Base-by-base conservation (phyloP, 1,284 basidiomycete genomes). In the Ustilago esculenta region DNA sequence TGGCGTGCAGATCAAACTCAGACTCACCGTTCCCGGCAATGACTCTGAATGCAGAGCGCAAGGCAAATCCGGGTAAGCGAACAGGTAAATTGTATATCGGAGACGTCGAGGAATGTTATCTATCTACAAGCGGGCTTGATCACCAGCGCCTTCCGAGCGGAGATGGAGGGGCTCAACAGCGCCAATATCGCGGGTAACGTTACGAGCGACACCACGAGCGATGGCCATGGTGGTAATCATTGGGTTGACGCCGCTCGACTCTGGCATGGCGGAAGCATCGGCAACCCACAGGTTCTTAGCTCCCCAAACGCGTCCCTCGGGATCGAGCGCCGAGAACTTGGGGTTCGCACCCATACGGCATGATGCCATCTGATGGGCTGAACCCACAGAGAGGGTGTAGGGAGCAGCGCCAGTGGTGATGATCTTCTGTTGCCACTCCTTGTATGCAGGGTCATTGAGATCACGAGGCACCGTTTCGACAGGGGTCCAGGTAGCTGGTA, bases 171-270 rank as follows among this genome's bases (percentile, higher is more conserved):
- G 60, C 17, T 50, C 55, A 15, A 66, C 47, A 17, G 61, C 75
- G 45, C 79, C 79, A n/a, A 81, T 52, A 15, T 81, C 79, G 21
- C 50, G 45, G 12, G 77, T 77, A n/a, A 81, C 66, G 42, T 81
- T 80, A 27, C 80, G 55, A 5, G 79, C 71, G 23, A 81, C 68
- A 33, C 73, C 73, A 17, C 77, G 66, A 2, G 77, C 68, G 12
- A 67, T 70, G 14, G 73, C 77, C 77, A 81, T 79, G 35, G 77
- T 79, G 7, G 84, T 83, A 44, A 85, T 78, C 84, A 85, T 84
- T 0, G 84, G 84, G 66, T 85, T 85, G 52, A 85, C 84, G 25
- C 84, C 84, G 3, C 79, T 79, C 4, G 83, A 81, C 41, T 81
- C 82, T 9, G 83, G 83, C 54, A 85, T 77, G 33, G 81, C 73